These are phyloP conservation scores for Tulasnella sp. DNA, from an alignment of 768 basidiomycete genomes.

Conservation along the genomic window DNA sequence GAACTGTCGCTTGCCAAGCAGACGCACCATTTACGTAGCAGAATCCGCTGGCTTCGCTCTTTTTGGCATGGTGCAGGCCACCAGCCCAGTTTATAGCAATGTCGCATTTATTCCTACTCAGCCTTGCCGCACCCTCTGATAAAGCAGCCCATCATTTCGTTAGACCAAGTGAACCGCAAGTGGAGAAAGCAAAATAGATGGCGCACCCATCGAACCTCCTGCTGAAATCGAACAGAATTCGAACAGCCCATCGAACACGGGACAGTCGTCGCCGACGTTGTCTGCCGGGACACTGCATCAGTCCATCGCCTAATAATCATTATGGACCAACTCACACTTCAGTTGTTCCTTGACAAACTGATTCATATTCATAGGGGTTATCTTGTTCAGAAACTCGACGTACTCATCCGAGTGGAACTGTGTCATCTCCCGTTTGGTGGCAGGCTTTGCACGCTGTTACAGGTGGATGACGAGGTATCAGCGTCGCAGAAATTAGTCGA, in stretches of 20 bases:
- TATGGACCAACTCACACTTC: constrained; percentile 67
- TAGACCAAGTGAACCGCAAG: neutral
- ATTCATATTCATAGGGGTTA: constrained; percentile 95
- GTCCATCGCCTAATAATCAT: neutral
- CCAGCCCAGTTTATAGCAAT: constrained; percentile 99
- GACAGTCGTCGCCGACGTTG: constrained; percentile 98
- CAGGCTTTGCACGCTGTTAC: constrained; percentile 91
- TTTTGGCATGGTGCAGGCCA: constrained; percentile 97
- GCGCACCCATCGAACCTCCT: constrained; percentile 97
- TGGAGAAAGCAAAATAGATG: neutral
- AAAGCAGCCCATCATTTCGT: neutral
- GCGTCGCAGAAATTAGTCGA: neutral
- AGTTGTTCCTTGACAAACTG: constrained; percentile 92
- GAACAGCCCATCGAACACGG: constrained; percentile 97
- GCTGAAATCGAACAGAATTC: constrained; percentile 99
- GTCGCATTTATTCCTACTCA: constrained; percentile 96
- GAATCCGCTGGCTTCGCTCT: constrained; percentile 98
- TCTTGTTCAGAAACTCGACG: constrained; percentile 92
- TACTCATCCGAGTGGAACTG: constrained; percentile 99
- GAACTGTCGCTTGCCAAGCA: neutral
- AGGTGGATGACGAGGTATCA: neutral
- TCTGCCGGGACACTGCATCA: constrained; percentile 52
- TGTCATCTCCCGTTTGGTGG: constrained; percentile 99
- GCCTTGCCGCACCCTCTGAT: constrained; percentile 91
- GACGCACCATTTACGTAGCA: constrained; percentile 93